These are phyloP conservation scores for Aspergillus costaricaensis DNA, from an alignment of 2,329 filamentous ascomycete species.

Conservation along the genomic window DNA sequence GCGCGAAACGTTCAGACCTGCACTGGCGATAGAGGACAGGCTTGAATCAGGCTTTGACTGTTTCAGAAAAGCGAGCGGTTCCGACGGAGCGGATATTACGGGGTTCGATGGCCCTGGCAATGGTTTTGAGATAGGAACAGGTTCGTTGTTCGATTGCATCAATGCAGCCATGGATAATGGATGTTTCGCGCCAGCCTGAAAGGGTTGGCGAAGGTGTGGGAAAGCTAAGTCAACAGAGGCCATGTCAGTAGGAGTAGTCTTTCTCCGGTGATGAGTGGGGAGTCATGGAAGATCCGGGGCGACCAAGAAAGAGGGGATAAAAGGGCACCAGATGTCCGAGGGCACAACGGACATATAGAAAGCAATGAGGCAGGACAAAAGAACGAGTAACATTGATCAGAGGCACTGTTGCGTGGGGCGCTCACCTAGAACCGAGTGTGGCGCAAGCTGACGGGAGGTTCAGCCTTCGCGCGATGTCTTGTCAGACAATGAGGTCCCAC, in stretches of 20 bases:
- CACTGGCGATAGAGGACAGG: slow-evolving; percentile 45
- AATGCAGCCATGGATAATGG: slow-evolving; percentile 46
- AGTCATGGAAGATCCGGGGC: background rate
- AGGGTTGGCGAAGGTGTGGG: slow-evolving; percentile 32
- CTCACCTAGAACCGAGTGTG: slow-evolving; percentile 45
- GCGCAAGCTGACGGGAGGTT: slow-evolving; percentile 47
- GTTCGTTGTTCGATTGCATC: slow-evolving; percentile 46
- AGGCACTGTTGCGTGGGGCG: slow-evolving; percentile 38
- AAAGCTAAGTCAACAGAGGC: slow-evolving; percentile 34
- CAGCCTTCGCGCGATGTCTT: slow-evolving; percentile 35
- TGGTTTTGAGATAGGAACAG: slow-evolving; percentile 40
- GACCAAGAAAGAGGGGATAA: slow-evolving; percentile 1
- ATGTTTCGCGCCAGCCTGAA: slow-evolving; percentile 34
- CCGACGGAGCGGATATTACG: slow-evolving; percentile 33
- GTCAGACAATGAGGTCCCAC: slow-evolving; percentile 18
- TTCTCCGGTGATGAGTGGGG: slow-evolving; percentile 3
- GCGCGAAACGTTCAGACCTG: slow-evolving; percentile 45
- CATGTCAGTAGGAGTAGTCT: slow-evolving; percentile 36
- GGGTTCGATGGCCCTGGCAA: slow-evolving; percentile 32
- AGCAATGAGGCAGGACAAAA: slow-evolving; percentile 10
- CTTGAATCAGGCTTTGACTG: slow-evolving; percentile 40
- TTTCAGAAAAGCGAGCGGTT: slow-evolving; percentile 39
- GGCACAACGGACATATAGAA: background rate
- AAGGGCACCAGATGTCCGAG: background rate
- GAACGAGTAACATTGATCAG: slow-evolving; percentile 13